Evolutionary conservation across 192 early-diverging fungal genomes (phyloP).

Genomic region (Backusella tarrabulga): DNA sequence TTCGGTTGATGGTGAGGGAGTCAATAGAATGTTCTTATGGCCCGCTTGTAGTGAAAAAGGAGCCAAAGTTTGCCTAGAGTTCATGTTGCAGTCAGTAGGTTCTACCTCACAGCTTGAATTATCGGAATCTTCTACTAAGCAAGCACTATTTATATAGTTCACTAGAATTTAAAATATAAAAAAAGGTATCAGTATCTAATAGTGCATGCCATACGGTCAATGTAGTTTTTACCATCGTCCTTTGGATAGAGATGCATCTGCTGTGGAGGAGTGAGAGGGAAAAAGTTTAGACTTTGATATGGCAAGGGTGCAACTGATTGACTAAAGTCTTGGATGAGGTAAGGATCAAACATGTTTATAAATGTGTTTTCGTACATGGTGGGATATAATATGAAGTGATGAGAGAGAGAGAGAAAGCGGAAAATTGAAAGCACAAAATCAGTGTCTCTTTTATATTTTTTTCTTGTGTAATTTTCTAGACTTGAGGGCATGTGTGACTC

Average conservation of each 20-base stretch:
- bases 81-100: not conserved
- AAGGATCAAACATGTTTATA: not conserved
- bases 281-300: not conserved
- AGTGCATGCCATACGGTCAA: not conserved
- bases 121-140: not conserved
- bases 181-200: not conserved
- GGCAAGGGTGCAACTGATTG: not conserved
- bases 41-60: not conserved
- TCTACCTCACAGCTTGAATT: not conserved
- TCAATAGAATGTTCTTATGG: not conserved
- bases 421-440: not conserved
- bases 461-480: not conserved
- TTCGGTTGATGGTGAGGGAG: not conserved
- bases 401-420: not conserved
- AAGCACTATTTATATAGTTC: not conserved
- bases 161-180: not conserved
- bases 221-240: not conserved
- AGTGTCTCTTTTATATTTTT: not conserved
- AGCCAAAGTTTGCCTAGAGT: not conserved
- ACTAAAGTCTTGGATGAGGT: not conserved
- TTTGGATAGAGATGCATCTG: not conserved
- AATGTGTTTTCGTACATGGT: not conserved
- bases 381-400: not conserved
- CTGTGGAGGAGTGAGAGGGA: not conserved
- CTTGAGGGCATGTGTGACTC: not conserved